These are phyloP conservation scores for Mycena venus DNA, from an alignment of 768 basidiomycete species.

Conservation along the genomic window DNA sequence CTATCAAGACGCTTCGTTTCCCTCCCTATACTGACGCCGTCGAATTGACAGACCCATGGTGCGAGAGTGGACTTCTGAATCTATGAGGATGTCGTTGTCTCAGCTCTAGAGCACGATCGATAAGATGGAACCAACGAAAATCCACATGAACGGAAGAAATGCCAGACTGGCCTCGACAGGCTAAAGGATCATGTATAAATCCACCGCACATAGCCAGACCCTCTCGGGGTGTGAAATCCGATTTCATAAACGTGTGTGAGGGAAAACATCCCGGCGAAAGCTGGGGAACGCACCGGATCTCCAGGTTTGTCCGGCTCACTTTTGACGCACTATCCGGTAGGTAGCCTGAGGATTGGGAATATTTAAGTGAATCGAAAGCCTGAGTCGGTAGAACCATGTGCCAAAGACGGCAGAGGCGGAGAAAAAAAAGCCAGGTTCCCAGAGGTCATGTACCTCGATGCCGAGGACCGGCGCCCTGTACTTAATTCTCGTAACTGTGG, in stretches of 20 bases:
- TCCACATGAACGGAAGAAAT: constrained; percentile 1
- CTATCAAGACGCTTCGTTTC: neutral
- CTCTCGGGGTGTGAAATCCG: constrained; percentile 2
- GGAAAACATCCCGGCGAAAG: neutral
- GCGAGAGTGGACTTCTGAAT: neutral
- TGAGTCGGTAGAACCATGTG: no score
- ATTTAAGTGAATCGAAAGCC: no score
- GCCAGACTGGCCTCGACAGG: neutral
- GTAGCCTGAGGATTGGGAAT: no score
- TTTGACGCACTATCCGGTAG: no score
- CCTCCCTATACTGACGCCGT: neutral
- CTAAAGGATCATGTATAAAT: neutral
- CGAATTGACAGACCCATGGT: neutral
- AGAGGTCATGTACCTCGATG: neutral
- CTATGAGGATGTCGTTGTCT: neutral
- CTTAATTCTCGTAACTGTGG: neutral
- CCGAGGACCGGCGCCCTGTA: neutral
- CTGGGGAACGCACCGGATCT: neutral
- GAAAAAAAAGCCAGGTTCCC: neutral
- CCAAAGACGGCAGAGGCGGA: neutral
- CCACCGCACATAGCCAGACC: neutral
- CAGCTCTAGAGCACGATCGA: neutral
- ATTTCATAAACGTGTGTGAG: constrained; percentile 2
- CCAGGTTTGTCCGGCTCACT: neutral
- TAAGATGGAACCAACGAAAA: neutral